Evolutionary conservation across 2,329 filamentous ascomycete species (phyloP).

Genomic region (Chaetomium globosum): DNA sequence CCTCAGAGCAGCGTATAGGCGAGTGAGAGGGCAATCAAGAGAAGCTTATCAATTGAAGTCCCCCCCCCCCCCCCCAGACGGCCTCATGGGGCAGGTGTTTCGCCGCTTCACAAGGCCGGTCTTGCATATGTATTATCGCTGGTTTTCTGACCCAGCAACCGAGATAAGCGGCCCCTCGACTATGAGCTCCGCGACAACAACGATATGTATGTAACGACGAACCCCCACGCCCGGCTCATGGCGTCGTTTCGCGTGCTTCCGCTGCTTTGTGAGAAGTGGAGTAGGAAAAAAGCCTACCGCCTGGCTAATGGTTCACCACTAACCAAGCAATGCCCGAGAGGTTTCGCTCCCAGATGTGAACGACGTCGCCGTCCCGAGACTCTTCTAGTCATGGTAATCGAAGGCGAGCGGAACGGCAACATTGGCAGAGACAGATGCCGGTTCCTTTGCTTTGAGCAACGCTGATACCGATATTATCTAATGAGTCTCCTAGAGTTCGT

Average conservation of each 20-base stretch:
- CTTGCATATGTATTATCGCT: slow-evolving; percentile 15
- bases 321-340: neutral
- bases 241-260: slow-evolving; percentile 25
- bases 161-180: slow-evolving; percentile 22
- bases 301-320: neutral
- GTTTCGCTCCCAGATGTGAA: neutral
- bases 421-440: neutral
- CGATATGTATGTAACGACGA: neutral
- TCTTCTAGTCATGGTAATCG: neutral
- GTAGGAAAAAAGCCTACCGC: neutral
- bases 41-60: slow-evolving; percentile 21
- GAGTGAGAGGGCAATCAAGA: slow-evolving; percentile 5
- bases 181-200: neutral
- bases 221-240: slow-evolving; percentile 29
- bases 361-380: neutral
- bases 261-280: slow-evolving; percentile 23
- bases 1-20: no score
- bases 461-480: neutral
- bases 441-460: neutral
- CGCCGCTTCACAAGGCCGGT: slow-evolving; percentile 7
- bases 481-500: neutral
- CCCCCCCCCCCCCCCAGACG: slow-evolving; percentile 9
- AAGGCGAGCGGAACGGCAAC: neutral
- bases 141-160: slow-evolving; percentile 30
- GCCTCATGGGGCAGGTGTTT: slow-evolving; percentile 12